phyloP scores from a whole-genome alignment of 805 yeast species.

The Pichia exigua region DNA sequence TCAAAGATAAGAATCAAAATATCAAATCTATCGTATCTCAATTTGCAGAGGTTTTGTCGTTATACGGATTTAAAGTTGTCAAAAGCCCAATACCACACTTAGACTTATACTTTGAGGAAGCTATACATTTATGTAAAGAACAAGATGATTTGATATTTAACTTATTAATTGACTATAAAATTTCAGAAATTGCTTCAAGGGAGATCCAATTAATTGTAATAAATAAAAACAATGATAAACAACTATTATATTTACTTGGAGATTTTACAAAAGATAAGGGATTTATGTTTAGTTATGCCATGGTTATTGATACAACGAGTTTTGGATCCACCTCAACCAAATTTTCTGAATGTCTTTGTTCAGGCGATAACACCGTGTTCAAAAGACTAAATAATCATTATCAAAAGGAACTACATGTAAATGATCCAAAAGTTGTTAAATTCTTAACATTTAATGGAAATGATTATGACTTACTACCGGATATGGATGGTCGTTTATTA shows the following conservation, averaged over 20 bases:
- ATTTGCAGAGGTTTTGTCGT: conserved; percentile 1
- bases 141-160: neutral
- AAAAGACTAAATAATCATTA: conserved; percentile 2
- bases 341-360: neutral
- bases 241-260: conserved; percentile 7
- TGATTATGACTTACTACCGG: conserved; percentile 1
- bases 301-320: neutral
- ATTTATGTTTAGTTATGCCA: conserved; percentile 1
- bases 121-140: conserved; percentile 6
- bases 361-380: conserved; percentile 1
- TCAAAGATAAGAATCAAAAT: neutral
- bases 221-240: neutral
- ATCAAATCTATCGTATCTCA: neutral
- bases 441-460: neutral
- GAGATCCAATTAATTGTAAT: conserved; percentile 9
- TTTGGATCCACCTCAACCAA: neutral
- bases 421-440: neutral
- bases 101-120: neutral
- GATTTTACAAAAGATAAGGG: conserved; percentile 4
- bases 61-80: conserved; percentile 6
- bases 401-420: conserved; percentile 2
- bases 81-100: conserved; percentile 4
- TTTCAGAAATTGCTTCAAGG: neutral
- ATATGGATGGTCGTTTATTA: neutral
- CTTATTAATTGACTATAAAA: conserved; percentile 7